These are phyloP conservation scores for Coprinopsis marcescibilis DNA, from an alignment of 768 basidiomycete genomes.

Conservation along the genomic window DNA sequence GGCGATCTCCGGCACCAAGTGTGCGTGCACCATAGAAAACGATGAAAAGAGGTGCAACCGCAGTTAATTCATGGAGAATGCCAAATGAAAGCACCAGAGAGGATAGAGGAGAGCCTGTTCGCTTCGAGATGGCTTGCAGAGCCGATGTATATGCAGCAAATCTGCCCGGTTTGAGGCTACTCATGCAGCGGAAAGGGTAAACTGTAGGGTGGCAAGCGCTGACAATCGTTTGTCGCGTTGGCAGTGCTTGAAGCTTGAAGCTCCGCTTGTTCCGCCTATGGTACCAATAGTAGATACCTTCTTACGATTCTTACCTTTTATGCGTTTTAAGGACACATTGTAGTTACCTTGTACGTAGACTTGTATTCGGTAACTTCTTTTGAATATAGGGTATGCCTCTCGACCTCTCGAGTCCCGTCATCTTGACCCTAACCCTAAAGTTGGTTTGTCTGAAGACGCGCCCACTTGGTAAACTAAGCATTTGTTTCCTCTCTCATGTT, in stretches of 20 bases:
- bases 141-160: slow-evolving; percentile 47
- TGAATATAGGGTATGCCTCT: no score
- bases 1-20: slow-evolving; percentile 61
- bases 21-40: slow-evolving; percentile 66
- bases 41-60: slow-evolving; percentile 67
- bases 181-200: slow-evolving; percentile 10
- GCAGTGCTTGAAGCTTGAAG: no score
- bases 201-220: no score
- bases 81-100: slow-evolving; percentile 77
- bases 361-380: no score
- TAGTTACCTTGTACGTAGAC: no score
- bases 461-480: not conserved
- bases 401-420: no score
- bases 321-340: no score
- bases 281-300: no score
- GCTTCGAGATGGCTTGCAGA: slow-evolving; percentile 53
- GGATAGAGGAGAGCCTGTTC: slow-evolving; percentile 70
- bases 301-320: no score
- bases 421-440: slow-evolving; percentile 1
- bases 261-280: no score
- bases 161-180: slow-evolving; percentile 19
- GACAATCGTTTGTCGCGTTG: no score
- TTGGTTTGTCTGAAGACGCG: not conserved
- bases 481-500: not conserved
- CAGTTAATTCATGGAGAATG: slow-evolving; percentile 81